phyloP scores from a whole-genome alignment of 495 filamentous ascomycete species.

The Neurospora intermedia region DNA sequence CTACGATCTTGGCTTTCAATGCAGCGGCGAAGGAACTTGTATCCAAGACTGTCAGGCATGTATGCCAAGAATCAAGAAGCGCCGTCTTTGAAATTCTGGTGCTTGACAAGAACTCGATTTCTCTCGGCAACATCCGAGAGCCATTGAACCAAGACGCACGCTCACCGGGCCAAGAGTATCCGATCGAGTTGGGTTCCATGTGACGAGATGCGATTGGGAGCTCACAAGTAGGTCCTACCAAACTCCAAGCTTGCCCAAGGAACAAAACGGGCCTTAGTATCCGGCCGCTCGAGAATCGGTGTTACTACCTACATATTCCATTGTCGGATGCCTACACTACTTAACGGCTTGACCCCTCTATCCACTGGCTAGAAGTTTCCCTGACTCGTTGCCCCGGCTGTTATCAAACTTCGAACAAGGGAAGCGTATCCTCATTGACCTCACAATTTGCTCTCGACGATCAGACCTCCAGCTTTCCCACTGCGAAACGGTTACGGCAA shows the following conservation, averaged over 20 bases:
- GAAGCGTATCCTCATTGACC: neutral
- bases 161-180: neutral
- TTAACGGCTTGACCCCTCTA: neutral
- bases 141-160: neutral
- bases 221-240: neutral
- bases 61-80: neutral
- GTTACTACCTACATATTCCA: neutral
- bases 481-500: neutral
- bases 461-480: neutral
- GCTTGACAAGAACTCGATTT: neutral
- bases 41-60: neutral
- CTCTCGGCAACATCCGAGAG: neutral
- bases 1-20: neutral
- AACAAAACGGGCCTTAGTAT: neutral
- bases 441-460: neutral
- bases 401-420: neutral
- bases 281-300: neutral
- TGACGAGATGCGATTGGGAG: neutral
- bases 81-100: neutral
- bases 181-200: neutral
- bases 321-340: neutral
- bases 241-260: neutral
- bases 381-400: neutral
- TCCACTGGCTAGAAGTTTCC: neutral
- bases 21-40: neutral